Evolutionary conservation across 2,329 filamentous ascomycete genomes (phyloP).

Genomic region (Monosporascus sp.): DNA sequence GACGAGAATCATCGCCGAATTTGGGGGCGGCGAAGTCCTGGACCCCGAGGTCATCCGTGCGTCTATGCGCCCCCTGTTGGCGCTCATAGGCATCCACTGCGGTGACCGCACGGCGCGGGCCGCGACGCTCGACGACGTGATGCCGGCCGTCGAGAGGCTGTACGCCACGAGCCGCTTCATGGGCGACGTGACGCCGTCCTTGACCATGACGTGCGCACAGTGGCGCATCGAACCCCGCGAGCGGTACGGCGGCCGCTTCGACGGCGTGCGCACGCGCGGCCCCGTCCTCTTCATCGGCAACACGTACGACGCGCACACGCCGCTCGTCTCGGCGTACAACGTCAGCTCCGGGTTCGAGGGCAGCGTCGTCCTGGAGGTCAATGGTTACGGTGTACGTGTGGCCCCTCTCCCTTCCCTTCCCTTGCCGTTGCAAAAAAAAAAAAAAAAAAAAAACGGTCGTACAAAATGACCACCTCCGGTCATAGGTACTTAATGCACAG

Average conservation of each 20-base stretch:
- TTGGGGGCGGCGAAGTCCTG: not conserved
- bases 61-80: not conserved
- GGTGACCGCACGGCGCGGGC: conserved; percentile 5
- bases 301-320: conserved; percentile 25
- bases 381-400: conserved; percentile 16
- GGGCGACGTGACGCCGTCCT: conserved; percentile 9
- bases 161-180: conserved; percentile 9
- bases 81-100: conserved; percentile 14
- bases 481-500: no score
- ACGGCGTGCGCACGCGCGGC: conserved; percentile 17
- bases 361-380: conserved; percentile 23
- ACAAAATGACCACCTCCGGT: no score
- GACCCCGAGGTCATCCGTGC: not conserved
- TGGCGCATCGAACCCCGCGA: conserved; percentile 24
- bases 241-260: conserved; percentile 14
- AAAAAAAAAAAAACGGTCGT: no score
- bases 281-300: conserved; percentile 25
- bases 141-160: conserved; percentile 6
- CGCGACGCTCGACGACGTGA: not conserved
- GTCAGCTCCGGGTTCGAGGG: conserved; percentile 21
- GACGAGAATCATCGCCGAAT: not conserved
- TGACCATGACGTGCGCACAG: conserved; percentile 18
- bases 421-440: not conserved
- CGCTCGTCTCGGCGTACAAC: conserved; percentile 22
- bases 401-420: not conserved